These are phyloP conservation scores for Exserohilum rostratum DNA, from an alignment of 2,329 filamentous ascomycete species.

Conservation along the genomic window DNA sequence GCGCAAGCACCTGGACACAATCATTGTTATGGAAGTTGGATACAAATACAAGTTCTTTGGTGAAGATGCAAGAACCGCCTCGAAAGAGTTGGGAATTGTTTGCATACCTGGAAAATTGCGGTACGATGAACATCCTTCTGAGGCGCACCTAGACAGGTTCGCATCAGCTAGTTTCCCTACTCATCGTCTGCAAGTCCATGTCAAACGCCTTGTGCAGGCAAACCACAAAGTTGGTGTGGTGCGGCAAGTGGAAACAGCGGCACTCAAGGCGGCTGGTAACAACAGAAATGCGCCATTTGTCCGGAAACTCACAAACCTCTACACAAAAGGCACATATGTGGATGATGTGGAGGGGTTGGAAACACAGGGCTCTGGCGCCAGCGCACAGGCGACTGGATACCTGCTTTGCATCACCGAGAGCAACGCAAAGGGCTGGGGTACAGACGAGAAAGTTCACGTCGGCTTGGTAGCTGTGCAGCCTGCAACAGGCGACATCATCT, in stretches of 20 bases:
- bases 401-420: constrained; percentile 89
- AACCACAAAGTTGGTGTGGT: constrained; percentile 97
- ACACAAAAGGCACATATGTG: constrained; percentile 97
- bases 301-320: constrained; percentile 91
- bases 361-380: constrained; percentile 57
- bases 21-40: constrained; percentile 92
- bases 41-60: constrained; percentile 99
- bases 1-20: constrained; percentile 82
- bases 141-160: constrained; percentile 89
- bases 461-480: constrained; percentile 94
- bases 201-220: constrained; percentile 87
- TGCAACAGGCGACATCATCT: constrained; percentile 92
- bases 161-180: constrained; percentile 96
- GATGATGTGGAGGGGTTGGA: constrained; percentile 88
- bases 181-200: constrained; percentile 88
- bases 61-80: constrained; percentile 87
- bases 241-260: constrained; percentile 91
- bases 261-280: constrained; percentile 91
- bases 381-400: constrained; percentile 74
- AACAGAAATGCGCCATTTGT: constrained; percentile 93
- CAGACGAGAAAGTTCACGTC: constrained; percentile 91
- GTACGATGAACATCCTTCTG: constrained; percentile 84
- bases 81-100: constrained; percentile 90
- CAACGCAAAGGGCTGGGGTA: constrained; percentile 77
- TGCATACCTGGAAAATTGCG: constrained; percentile 95